Base-by-base conservation (phyloP, 2,329 filamentous ascomycete species). In the Penicillium sp. region DNA sequence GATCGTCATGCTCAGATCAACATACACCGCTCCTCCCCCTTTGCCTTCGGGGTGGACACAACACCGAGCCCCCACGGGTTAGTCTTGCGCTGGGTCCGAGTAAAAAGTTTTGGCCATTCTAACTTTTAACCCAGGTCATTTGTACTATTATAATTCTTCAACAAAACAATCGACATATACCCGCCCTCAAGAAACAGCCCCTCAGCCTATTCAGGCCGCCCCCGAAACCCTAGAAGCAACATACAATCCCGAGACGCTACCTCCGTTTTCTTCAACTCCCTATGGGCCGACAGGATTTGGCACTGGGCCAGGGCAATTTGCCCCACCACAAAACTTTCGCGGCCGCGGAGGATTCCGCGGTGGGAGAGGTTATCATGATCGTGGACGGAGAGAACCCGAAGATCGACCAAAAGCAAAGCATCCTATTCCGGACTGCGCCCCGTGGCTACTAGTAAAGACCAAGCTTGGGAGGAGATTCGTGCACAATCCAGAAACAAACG, bases 361-460 rank as follows among this genome's bases (percentile, higher is more conserved):
- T 40, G 80, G 80, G 54, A 82, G 81, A 61, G 82, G 80, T 6
- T 81, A 83, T 64, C 82, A 86, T 50, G 80, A 84, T 47, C 80
- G 87, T 58, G 85, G 86, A 33, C 81, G 82, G 45, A 84, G 83
- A n/a, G 87, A 90, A 61, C 89, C 87, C 0, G 76, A 83, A 46
- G 94, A 97, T 73, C 88, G 89, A 62, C 94, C 94, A 3, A 91
- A 89, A 75, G 87, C 87, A 29, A 93, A 90, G 71, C 84, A 89
- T 56, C 71, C 82, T 6, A 94, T 99, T 46, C 92, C 92, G 0
- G 88, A 88, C 2, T 90, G 86, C 67, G 88, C 89, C 66, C 90
- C 92, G 17, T 99, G 94, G 94, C 77, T 96, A 0, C 80, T 99
- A 4, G 91, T 99, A n/a, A 90, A 89, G 71, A 99, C 94, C 0